These are phyloP conservation scores for Sclerospora graminicola DNA, from an alignment of 352 stramenopile genomes.

Conservation along the genomic window DNA sequence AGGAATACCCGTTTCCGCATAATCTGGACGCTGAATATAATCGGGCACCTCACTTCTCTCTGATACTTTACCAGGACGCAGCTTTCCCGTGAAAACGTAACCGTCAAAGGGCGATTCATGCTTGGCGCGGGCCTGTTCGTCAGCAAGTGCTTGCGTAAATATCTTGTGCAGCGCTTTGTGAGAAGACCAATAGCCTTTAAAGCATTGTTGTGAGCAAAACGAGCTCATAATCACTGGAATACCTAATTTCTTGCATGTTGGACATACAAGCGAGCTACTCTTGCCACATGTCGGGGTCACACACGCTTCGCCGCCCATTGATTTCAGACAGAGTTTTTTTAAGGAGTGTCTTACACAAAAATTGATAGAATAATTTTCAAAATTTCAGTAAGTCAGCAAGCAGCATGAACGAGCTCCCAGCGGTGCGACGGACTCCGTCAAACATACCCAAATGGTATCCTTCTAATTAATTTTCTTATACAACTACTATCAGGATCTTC, in stretches of 20 bases:
- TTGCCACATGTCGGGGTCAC: slow-evolving; percentile 73
- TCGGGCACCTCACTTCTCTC: slow-evolving; percentile 65
- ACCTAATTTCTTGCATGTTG: slow-evolving; percentile 87
- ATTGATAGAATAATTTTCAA: too few species aligned
- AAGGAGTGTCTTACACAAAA: too few species aligned
- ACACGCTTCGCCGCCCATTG: slow-evolving; percentile 20
- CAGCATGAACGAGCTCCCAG: slow-evolving; percentile 14
- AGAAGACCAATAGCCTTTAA: slow-evolving; percentile 91
- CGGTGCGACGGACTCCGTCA: slow-evolving; percentile 6
- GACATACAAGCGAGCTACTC: slow-evolving; percentile 78
- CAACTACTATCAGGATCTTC: slow-evolving; percentile 27
- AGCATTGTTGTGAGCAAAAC: slow-evolving; percentile 94
- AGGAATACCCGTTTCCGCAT: slow-evolving; percentile 79
- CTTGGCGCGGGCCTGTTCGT: slow-evolving; percentile 18
- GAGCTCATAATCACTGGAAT: slow-evolving; percentile 76
- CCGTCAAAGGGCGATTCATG: slow-evolving; percentile 37
- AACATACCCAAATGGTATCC: background rate
- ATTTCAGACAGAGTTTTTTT: too few species aligned
- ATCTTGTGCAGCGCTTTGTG: slow-evolving; percentile 96
- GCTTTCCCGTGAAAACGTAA: slow-evolving; percentile 75
- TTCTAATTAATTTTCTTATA: background rate
- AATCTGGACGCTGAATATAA: slow-evolving; percentile 83
- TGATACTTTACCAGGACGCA: slow-evolving; percentile 79
- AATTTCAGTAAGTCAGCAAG: too few species aligned
- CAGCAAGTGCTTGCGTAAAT: slow-evolving; percentile 52